Percentiles rank a stretch among this genome's conserved stretches.
Conservation (phyloP, 2,329 filamentous ascomycete species). For the Daldinia sp. region DNA sequence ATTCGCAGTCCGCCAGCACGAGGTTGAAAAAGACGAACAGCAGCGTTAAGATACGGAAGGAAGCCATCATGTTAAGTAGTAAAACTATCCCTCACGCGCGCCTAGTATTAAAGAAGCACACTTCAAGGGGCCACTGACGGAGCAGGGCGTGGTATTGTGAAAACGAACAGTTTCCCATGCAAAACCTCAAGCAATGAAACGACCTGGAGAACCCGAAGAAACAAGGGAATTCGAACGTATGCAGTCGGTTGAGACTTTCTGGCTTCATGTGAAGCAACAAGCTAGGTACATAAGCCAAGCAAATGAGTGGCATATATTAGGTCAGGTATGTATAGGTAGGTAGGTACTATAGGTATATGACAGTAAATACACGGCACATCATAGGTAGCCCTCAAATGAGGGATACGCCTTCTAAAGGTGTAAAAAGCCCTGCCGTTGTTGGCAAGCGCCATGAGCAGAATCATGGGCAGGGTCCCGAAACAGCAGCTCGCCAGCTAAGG, state of each 20-base stretch:
- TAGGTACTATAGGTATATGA: background rate
- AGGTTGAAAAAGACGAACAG: slow-evolving; percentile 38
- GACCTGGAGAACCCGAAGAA: slow-evolving; percentile 1
- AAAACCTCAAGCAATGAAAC: slow-evolving; percentile 15
- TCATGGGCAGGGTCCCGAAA: background rate
- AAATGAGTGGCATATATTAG: slow-evolving; percentile 17
- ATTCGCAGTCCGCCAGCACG: slow-evolving; percentile 70
- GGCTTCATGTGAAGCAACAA: slow-evolving; percentile 27
- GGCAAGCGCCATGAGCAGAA: background rate
- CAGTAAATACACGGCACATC: background rate
- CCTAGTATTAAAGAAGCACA: slow-evolving; percentile 1
- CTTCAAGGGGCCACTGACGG: background rate
- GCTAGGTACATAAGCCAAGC: slow-evolving; percentile 5
- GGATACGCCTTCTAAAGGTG: background rate
- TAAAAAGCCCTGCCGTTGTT: background rate
- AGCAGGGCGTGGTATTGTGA: slow-evolving; percentile 2
- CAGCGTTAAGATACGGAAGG: slow-evolving; percentile 34
- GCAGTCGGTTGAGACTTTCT: slow-evolving; percentile 2
- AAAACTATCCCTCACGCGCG: slow-evolving; percentile 6
- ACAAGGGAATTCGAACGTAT: slow-evolving; percentile 11
- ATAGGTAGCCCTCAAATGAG: background rate
- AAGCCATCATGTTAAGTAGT: slow-evolving; percentile 19
- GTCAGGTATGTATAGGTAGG: background rate
- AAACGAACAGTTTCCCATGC: slow-evolving; percentile 21
- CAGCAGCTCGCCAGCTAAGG: too few relatives aligned